Percentiles rank a stretch among this genome's conserved stretches.
phyloP scores from a whole-genome alignment of 192 early-diverging fungal species.

The Podochytrium sp. region DNA sequence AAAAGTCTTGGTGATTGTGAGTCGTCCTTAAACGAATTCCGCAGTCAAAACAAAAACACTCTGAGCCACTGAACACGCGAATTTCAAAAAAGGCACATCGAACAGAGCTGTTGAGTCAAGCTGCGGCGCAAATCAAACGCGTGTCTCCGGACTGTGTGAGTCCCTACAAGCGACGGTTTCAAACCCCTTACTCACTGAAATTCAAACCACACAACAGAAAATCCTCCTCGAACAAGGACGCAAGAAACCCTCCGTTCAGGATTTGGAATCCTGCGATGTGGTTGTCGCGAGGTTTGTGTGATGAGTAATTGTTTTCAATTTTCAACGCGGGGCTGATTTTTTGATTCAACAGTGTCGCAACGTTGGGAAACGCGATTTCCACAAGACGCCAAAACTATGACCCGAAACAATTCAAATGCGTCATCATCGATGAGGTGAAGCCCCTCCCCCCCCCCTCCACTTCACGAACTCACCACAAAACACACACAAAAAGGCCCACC shows the following conservation, averaged over 20 bases:
- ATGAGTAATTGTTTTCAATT: constrained; percentile 59
- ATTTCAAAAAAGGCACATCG: constrained; percentile 68
- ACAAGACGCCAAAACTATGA: constrained; percentile 68
- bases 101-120: constrained; percentile 85
- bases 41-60: too few relatives aligned
- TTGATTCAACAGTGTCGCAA: constrained; percentile 62
- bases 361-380: constrained; percentile 60
- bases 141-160: constrained; percentile 63
- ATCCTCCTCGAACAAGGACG: constrained; percentile 45
- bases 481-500: constrained; percentile 80
- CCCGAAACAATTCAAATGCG: constrained; percentile 78
- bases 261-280: background rate
- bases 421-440: constrained; percentile 79
- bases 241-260: constrained; percentile 56
- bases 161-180: background rate
- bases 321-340: background rate
- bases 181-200: background rate
- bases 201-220: constrained; percentile 22
- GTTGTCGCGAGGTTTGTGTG: constrained; percentile 58
- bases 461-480: background rate
- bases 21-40: too few relatives aligned
- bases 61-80: too few relatives aligned
- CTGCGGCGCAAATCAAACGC: constrained; percentile 65
- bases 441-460: background rate
- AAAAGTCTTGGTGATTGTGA: constrained; percentile 73